phyloP scores from a whole-genome alignment of 1,284 basidiomycete genomes.

The Neonothopanus nambi region DNA sequence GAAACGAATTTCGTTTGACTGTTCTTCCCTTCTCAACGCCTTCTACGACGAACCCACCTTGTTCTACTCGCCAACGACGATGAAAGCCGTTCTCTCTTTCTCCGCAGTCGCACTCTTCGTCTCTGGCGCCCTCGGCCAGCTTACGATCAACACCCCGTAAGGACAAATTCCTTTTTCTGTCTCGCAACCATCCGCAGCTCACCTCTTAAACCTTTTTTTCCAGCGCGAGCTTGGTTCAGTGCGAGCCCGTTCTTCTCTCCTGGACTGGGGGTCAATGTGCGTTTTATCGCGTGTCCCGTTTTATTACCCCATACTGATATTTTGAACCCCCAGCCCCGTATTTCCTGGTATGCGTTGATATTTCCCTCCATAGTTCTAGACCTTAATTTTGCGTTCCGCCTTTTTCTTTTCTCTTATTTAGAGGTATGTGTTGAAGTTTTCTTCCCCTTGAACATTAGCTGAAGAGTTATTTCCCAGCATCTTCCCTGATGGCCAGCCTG shows the following conservation, averaged over 20 bases:
- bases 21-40: conserved; percentile 24
- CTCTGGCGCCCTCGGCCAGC: conserved; percentile 42
- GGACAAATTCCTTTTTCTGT: conserved; percentile 16
- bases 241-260: conserved; percentile 47
- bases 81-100: conserved; percentile 46
- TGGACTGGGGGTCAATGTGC: conserved; percentile 54
- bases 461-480: conserved; percentile 35
- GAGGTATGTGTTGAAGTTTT: conserved; percentile 18
- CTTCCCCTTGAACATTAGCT: background rate
- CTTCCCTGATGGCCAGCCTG: conserved; percentile 38
- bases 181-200: conserved; percentile 15
- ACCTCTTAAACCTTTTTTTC: conserved; percentile 15
- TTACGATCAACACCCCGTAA: conserved; percentile 63
- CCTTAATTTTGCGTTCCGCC: conserved; percentile 14
- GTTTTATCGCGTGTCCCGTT: conserved; percentile 25
- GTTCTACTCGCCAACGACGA: conserved; percentile 27
- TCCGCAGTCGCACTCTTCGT: conserved; percentile 39
- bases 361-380: conserved; percentile 3
- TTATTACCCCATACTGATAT: conserved; percentile 15
- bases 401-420: conserved; percentile 21
- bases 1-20: conserved; percentile 4
- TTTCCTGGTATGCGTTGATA: conserved; percentile 46
- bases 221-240: conserved; percentile 46
- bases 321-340: conserved; percentile 42
- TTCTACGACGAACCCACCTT: conserved; percentile 22